Evolutionary conservation across 73 alveolate species (phyloP), one percentile per base, ranked within the genome.

Genomic region (Tetrahymena borealis): DNA sequence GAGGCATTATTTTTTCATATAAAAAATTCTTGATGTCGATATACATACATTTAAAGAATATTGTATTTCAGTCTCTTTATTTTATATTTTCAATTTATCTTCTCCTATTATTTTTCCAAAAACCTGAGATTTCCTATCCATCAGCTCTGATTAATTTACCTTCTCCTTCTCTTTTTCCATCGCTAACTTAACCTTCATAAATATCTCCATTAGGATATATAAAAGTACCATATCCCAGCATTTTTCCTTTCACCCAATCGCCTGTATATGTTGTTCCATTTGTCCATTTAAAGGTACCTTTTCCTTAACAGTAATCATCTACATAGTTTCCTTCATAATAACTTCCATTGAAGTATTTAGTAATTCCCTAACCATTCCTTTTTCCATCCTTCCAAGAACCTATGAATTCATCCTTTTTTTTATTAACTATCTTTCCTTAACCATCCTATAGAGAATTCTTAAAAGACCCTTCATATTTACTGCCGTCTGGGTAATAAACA

Each of bases 161-260:
- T 41, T 43, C 60, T 20, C 94, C 94, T 31, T 41, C 20, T 33
- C 40, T 91, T 12, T 36, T 28, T 18, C 60, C 60, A 43, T 40
- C 5, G n/a, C 20, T 39, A 35, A 91, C 40, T 32, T 91, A 90
- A 7, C 94, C 94, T 31, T 24, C n/a, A 38, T 91, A 91, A 42
- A 36, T 40, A 13, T 43, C n/a, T 12, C 60, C 41, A 33, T 91
- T 91, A 31, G 31, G 91, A 40, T 42, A 91, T 31, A 40, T 41
- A 18, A 91, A 32, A 33, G 39, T 79, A 16, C 94, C 94, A 20
- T 91, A 32, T 91, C 94, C 94, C 2, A 42, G 91, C 94, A 91
- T 91, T 31, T 41, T 39, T 32, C 94, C 94, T 41, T 91, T 91
- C 8, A 4, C 9, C 20, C 40, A 90, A 18, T 28, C 16, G 12